A percentile compares a stretch with the other conserved stretches of the same genome.
Conservation (phyloP, 2,329 filamentous ascomycete genomes). For the Tolypocladium paradoxum region DNA sequence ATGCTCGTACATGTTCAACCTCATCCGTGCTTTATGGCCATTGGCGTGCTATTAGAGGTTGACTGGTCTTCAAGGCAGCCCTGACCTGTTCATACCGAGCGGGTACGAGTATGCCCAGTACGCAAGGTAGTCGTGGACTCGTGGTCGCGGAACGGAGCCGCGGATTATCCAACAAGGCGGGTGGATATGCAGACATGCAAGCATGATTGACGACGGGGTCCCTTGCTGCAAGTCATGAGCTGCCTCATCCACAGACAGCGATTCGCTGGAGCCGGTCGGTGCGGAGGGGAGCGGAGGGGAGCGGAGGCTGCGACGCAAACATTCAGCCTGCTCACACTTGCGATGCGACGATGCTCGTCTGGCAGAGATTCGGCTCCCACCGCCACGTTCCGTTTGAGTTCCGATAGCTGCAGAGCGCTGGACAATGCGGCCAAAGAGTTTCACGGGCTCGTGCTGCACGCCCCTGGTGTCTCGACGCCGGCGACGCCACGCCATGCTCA, state of each 20-base stretch:
- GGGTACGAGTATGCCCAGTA: not conserved
- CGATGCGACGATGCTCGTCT: not conserved
- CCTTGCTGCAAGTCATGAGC: not conserved
- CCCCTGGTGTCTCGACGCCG: not conserved
- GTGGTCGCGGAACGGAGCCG: not conserved
- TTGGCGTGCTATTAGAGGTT: not conserved
- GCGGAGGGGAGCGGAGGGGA: not conserved
- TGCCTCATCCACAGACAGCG: not conserved
- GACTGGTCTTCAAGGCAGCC: not conserved
- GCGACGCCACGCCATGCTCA: slow-evolving; percentile 3
- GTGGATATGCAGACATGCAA: not conserved
- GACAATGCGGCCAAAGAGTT: not conserved
- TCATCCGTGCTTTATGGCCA: not conserved
- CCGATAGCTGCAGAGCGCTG: not conserved
- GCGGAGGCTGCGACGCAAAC: too few species aligned
- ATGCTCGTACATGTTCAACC: not conserved
- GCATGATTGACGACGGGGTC: not conserved
- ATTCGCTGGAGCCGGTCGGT: not conserved
- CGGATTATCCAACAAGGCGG: not conserved
- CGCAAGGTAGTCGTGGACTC: not conserved
- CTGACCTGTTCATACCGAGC: not conserved
- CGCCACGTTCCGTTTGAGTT: not conserved
- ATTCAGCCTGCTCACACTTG: not conserved
- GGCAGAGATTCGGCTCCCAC: not conserved
- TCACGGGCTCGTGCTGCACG: not conserved